Conservation (phyloP, 2,329 filamentous ascomycete species). For the Clarireedia homoeocarpa region DNA sequence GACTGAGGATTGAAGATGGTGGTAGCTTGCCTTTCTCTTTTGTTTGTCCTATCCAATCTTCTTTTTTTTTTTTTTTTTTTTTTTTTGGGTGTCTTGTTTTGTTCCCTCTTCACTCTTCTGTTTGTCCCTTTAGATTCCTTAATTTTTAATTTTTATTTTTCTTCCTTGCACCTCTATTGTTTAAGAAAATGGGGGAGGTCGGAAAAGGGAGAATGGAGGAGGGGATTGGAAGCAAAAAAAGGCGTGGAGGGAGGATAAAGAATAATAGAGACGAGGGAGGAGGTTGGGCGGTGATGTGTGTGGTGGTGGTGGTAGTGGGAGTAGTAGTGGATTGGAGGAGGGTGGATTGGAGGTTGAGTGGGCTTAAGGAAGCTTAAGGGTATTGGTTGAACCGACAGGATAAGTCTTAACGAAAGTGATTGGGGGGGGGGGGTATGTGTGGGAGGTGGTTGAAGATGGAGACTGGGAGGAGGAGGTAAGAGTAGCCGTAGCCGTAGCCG, state of each 20-base stretch:
- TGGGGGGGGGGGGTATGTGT: neutral
- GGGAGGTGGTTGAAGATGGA: neutral
- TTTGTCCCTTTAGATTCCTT: neutral
- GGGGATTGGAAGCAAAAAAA: slow-evolving; percentile 19
- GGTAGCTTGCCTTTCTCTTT: slow-evolving; percentile 21
- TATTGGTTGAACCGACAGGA: slow-evolving; percentile 4
- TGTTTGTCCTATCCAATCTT: neutral
- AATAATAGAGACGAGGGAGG: slow-evolving; percentile 14
- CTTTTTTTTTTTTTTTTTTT: neutral
- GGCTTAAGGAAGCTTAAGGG: slow-evolving; percentile 9
- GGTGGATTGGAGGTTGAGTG: slow-evolving; percentile 19
- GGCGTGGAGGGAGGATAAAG: slow-evolving; percentile 2
- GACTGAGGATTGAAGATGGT: neutral
- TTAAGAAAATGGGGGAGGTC: slow-evolving; percentile 21
- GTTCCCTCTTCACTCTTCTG: neutral
- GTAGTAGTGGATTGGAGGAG: slow-evolving; percentile 16
- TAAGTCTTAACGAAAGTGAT: slow-evolving; percentile 7
- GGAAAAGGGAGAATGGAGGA: slow-evolving; percentile 24
- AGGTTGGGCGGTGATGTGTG: slow-evolving; percentile 21
- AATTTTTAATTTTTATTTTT: neutral
- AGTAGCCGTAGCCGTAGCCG: slow-evolving; percentile 6
- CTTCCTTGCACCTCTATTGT: slow-evolving; percentile 15
- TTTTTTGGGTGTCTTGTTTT: neutral
- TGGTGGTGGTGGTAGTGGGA: slow-evolving; percentile 12
- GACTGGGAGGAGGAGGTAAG: neutral